A percentile compares a stretch with the other conserved stretches of the same genome.
Evolutionary conservation across 768 basidiomycete species (phyloP).

Genomic region (Serendipita sp.): DNA sequence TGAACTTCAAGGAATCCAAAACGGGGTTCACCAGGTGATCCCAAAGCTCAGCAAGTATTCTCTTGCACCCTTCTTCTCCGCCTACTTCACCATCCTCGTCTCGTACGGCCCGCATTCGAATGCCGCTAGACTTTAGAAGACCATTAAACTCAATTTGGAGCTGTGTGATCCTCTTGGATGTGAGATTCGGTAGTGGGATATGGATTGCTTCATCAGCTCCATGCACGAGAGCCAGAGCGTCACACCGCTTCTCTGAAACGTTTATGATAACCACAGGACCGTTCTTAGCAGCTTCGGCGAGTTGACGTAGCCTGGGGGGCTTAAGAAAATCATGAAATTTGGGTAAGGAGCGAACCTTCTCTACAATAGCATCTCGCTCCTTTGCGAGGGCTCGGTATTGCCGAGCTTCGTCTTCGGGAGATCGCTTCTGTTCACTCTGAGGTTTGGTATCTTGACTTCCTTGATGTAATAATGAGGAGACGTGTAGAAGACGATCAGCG

Average conservation of each 20-base stretch:
- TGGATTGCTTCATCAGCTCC: background rate
- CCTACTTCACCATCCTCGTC: background rate
- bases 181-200: constrained; percentile 1
- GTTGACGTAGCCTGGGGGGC: background rate
- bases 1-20: background rate
- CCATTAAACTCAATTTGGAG: background rate
- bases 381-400: background rate
- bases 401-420: background rate
- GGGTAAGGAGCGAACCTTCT: constrained; percentile 1
- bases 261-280: constrained; percentile 9
- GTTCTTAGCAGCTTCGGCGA: constrained; percentile 1
- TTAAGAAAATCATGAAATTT: constrained; percentile 6
- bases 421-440: background rate
- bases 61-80: background rate
- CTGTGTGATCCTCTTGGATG: background rate
- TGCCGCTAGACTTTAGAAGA: background rate
- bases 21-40: constrained; percentile 4
- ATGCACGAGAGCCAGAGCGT: constrained; percentile 6
- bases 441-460: background rate
- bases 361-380: background rate
- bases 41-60: constrained; percentile 6
- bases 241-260: constrained; percentile 7
- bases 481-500: background rate
- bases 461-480: background rate
- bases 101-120: background rate